Evolutionary conservation across 345 rosid species (phyloP).

Genomic region (Eutrema japonicum): DNA sequence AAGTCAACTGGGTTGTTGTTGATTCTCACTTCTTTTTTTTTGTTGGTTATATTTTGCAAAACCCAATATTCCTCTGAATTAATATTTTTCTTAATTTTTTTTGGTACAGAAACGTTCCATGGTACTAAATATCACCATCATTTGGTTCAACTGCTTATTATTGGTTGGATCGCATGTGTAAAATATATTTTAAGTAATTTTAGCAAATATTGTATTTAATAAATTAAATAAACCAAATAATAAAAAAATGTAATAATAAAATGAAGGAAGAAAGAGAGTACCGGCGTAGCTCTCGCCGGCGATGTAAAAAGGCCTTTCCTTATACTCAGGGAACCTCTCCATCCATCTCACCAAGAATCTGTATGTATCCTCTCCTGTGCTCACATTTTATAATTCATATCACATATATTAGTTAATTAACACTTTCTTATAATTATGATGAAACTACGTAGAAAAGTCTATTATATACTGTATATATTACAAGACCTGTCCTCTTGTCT

Average conservation of each 20-base stretch:
- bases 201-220: not conserved
- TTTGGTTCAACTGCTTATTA: constrained; percentile 38
- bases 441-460: not conserved
- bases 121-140: constrained; percentile 9
- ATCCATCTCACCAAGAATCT: constrained; percentile 70
- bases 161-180: constrained; percentile 3
- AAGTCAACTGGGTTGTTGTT: constrained; percentile 40
- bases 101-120: not conserved
- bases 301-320: constrained; percentile 68
- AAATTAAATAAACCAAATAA: not conserved
- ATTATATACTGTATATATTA: not conserved
- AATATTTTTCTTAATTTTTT: not conserved
- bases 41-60: not conserved
- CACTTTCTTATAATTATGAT: not conserved
- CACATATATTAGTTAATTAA: not conserved
- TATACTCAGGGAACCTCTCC: constrained; percentile 74
- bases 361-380: constrained; percentile 70
- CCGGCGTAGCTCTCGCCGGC: constrained; percentile 99
- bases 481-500: constrained; percentile 78
- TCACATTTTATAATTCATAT: constrained; percentile 27
- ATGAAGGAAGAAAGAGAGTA: constrained; percentile 26
- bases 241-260: not conserved
- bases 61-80: not conserved
- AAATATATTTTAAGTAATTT: not conserved
- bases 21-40: not conserved